These are phyloP conservation scores for Aspergillus bombycis DNA, from an alignment of 2,329 filamentous ascomycete genomes.

Conservation along the genomic window DNA sequence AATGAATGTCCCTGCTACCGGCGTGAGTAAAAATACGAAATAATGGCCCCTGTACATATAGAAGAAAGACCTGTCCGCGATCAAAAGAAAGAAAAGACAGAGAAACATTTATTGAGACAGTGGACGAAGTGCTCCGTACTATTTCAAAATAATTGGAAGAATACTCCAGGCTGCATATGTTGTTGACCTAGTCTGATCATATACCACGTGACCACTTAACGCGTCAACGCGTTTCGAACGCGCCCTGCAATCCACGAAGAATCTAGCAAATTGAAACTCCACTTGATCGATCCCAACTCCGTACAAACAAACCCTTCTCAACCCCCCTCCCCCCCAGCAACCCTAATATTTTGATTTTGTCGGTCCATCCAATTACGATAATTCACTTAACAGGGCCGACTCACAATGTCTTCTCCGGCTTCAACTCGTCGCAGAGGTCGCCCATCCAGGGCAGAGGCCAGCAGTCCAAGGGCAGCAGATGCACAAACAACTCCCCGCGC, in stretches of 20 bases:
- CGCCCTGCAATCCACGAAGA: constrained; percentile 16
- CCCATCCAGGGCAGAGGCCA: constrained; percentile 37
- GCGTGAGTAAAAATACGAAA: background rate
- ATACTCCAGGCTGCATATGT: background rate
- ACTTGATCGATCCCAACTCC: constrained; percentile 8
- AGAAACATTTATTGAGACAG: background rate
- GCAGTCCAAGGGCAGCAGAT: constrained; percentile 33
- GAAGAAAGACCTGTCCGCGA: background rate
- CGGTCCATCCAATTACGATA: constrained; percentile 11
- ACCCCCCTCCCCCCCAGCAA: constrained; percentile 3
- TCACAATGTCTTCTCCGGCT: constrained; percentile 48
- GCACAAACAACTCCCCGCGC: constrained; percentile 49
- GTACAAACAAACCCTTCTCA: constrained; percentile 1
- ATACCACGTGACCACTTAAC: constrained; percentile 32
- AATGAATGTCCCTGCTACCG: background rate
- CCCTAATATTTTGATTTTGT: constrained; percentile 1
- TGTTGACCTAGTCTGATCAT: background rate
- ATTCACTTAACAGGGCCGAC: constrained; percentile 12
- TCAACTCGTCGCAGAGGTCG: constrained; percentile 46
- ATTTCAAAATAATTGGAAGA: background rate
- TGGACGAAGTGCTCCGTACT: too few relatives aligned
- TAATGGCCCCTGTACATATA: too few relatives aligned
- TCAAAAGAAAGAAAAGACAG: background rate
- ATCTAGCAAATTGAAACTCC: constrained; percentile 17
- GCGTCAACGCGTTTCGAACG: constrained; percentile 30